Conservation (phyloP, 2,329 filamentous ascomycete species). For the Tolypocladium amazonense region DNA sequence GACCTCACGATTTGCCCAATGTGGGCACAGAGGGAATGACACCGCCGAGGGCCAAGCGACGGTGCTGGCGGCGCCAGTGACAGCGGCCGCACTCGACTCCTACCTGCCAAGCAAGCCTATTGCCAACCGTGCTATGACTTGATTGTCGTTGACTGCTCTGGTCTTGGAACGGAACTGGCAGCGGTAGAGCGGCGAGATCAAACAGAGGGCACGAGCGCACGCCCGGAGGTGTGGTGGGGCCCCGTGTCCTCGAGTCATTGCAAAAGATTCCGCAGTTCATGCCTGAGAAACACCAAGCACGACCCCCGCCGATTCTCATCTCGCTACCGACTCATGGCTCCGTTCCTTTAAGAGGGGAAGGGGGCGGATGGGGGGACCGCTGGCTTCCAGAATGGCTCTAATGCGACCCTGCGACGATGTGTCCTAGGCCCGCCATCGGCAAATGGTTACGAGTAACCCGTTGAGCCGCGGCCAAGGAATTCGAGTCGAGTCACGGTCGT, state of each 20-base stretch:
- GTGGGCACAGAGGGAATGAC: neutral
- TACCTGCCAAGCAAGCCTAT: neutral
- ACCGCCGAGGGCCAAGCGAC: neutral
- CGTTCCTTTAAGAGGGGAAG: neutral
- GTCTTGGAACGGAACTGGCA: neutral
- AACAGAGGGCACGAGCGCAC: neutral
- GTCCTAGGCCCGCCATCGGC: neutral
- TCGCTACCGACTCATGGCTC: slow-evolving; percentile 1
- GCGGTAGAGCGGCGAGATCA: neutral
- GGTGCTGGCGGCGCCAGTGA: neutral
- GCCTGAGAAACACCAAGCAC: neutral
- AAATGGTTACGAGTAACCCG: neutral
- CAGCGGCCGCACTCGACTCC: neutral
- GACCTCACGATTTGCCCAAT: neutral
- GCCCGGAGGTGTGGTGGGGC: neutral
- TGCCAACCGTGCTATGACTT: neutral
- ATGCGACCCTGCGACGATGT: neutral
- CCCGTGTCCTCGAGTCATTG: neutral
- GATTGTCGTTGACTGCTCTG: neutral
- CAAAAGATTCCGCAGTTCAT: neutral
- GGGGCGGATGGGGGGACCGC: neutral
- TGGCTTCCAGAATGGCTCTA: slow-evolving; percentile 1
- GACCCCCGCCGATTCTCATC: neutral
- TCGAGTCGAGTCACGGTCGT: neutral
- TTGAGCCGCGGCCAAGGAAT: neutral